Evolutionary conservation across 2,329 filamentous ascomycete species (phyloP), one percentile per base, ranked within the genome.

Genomic region (Periconia digitata): DNA sequence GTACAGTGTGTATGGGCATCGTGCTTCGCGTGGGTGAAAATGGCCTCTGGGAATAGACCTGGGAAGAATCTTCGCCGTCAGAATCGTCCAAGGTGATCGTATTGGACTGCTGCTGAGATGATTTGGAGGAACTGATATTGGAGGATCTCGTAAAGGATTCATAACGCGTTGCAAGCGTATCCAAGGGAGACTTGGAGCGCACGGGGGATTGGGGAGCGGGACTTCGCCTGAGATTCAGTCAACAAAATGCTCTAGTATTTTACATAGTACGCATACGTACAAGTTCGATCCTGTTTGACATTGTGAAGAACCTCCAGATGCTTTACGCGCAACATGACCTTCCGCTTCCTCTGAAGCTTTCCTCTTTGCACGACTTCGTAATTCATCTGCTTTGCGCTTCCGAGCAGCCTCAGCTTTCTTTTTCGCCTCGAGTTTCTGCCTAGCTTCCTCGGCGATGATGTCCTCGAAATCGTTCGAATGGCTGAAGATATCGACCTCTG

Each of bases 401-500:
- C 60, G 58, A 41, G 62, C 63, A 41, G 59, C 59, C 32, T 59
- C 56, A 18, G 46, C 46, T 38, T 55, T 56, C 47, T 36, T 62
- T 54, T 53, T 64, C 16, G 55, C 53, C 21, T 64, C 62, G 36
- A 62, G 63, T 36, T 67, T 63, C 24, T 58, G 53, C 22, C 61
- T 66, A 46, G 69, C 59, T 40, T 76, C 55, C 38, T 73, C 67
- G 27, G 71, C 67, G 13, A 75, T 62, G 41, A 73, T 66, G 8
- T 71, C 64, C 16, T 58, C 53, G 58, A 71, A 75, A 18, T 69
- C 62, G 43, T 62, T 67, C 2, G 73, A 71, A 46, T 76, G 74
- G 44, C 71, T 75, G 55, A 78, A 78, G 22, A 78, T 67, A 55
- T 72, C 66, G 16, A 46, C 43, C 17, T 50, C 24, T 44, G 63